Percentiles rank a stretch among this genome's conserved stretches.
These are phyloP conservation scores for Cystofilobasidium capitatum DNA, from an alignment of 768 basidiomycete genomes.

Conservation along the genomic window DNA sequence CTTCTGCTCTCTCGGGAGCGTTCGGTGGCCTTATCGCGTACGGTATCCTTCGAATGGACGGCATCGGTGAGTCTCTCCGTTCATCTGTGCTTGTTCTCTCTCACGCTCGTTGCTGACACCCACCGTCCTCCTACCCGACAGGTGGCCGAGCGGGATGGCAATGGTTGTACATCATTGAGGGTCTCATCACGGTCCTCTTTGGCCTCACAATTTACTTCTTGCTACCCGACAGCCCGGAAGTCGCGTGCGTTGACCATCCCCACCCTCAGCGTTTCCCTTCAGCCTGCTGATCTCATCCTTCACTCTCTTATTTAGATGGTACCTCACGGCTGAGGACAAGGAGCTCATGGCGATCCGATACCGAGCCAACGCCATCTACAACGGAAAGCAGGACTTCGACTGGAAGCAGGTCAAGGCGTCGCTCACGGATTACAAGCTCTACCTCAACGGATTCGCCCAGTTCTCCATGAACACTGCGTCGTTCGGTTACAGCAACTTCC, in stretches of 20 bases:
- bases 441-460: conserved; percentile 27
- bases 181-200: conserved; percentile 30
- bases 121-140: not conserved
- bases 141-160: conserved; percentile 22
- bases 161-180: conserved; percentile 30
- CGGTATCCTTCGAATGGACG: conserved; percentile 55
- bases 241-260: conserved; percentile 8
- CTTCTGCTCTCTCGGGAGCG: conserved; percentile 25
- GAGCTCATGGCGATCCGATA: conserved; percentile 26
- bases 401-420: conserved; percentile 28
- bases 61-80: conserved; percentile 30
- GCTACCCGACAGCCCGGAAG: conserved; percentile 30
- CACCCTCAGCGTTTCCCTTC: not conserved
- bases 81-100: not conserved
- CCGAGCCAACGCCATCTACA: conserved; percentile 29
- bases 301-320: conserved; percentile 2
- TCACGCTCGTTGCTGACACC: too few species aligned
- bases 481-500: conserved; percentile 30
- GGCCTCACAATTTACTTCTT: conserved; percentile 28
- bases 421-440: conserved; percentile 27
- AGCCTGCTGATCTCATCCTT: not conserved
- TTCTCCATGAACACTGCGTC: conserved; percentile 29
- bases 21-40: conserved; percentile 53
- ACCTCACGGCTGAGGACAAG: conserved; percentile 29
- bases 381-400: conserved; percentile 30